Evolutionary conservation across 2,329 filamentous ascomycete genomes (phyloP), one percentile per base, ranked within the genome.

Genomic region (Aspergillus cejpii): DNA sequence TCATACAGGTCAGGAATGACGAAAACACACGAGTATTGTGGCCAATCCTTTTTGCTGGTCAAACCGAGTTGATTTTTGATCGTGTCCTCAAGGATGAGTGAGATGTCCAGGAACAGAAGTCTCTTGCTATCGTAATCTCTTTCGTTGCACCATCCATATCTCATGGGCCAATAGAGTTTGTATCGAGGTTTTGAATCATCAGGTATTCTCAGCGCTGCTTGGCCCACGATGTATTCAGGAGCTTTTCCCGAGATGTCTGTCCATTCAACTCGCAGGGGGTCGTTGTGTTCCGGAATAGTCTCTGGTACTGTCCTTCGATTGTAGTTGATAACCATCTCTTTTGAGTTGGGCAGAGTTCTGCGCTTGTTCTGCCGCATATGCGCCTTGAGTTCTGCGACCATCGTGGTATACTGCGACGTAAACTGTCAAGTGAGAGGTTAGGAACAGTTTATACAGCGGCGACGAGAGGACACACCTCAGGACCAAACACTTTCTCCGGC

Each of bases 1-100:
- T 98, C 92, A 69, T 97, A 98, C 7, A 98, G 75, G 64, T 98
- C 92, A 0, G 92, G 92, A 37, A 98, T 94, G 51, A 98, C 83
- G 60, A 97, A 88, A n/a, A 96, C 90, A 57, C 89, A 96, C 58
- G 87, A 92, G 68, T 96, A 97, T 63, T 94, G 86, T 43, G 79
- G 78, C 82, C 90, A 94, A 41, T 91, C 83, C 57, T 84, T 85
- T 58, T 85, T 85, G 51, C 80, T 82, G 21, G 77, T 82, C 33
- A 96, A 67, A 1, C 85, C 87, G 6, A 97, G 75, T 59, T 97
- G 88, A n/a, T 79, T 81, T 52, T 84, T 84, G 58, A 98, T 84
- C 1, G 89, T 87, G 52, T 89, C 84, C 60, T 95, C 88, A 10
- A 97, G 69, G 24, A 97, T 84, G 10, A 84, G 81, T 56, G 92